phyloP scores from a whole-genome alignment of 2,329 filamentous ascomycete species.

The Phialemonium atrogriseum region DNA sequence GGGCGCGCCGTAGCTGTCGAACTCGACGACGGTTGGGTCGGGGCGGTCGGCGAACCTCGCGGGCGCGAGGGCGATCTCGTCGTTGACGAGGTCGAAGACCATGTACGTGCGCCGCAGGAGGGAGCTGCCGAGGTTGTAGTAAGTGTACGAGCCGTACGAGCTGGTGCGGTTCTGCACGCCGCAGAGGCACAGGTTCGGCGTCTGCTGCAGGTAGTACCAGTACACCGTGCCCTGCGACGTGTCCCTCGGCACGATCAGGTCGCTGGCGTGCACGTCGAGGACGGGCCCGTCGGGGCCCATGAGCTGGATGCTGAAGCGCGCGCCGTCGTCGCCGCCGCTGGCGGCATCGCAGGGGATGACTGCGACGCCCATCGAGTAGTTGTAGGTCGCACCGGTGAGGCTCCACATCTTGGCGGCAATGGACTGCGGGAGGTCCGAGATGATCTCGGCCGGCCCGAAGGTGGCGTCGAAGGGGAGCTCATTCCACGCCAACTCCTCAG shows the following conservation, averaged over 20 bases:
- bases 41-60: constrained; percentile 14
- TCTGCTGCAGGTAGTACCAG: not conserved
- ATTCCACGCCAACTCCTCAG: constrained; percentile 7
- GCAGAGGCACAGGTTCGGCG: constrained; percentile 16
- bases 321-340: constrained; percentile 7
- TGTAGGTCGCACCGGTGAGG: constrained; percentile 17
- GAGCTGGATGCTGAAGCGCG: constrained; percentile 16
- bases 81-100: constrained; percentile 23
- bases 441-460: constrained; percentile 13
- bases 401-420: constrained; percentile 18
- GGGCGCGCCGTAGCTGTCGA: constrained; percentile 15
- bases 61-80: constrained; percentile 22
- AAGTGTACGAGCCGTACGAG: not conserved
- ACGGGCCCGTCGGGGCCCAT: constrained; percentile 17
- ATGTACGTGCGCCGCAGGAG: constrained; percentile 22
- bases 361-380: constrained; percentile 5
- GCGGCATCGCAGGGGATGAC: constrained; percentile 18
- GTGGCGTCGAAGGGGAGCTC: constrained; percentile 12
- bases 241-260: constrained; percentile 18
- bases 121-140: constrained; percentile 15
- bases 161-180: constrained; percentile 18
- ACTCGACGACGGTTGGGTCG: constrained; percentile 16
- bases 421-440: constrained; percentile 16
- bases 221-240: constrained; percentile 1
- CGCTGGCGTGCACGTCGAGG: constrained; percentile 15